Evolutionary conservation across 148 eudicot species (phyloP).

Genomic region (Rhododendron simsii): DNA sequence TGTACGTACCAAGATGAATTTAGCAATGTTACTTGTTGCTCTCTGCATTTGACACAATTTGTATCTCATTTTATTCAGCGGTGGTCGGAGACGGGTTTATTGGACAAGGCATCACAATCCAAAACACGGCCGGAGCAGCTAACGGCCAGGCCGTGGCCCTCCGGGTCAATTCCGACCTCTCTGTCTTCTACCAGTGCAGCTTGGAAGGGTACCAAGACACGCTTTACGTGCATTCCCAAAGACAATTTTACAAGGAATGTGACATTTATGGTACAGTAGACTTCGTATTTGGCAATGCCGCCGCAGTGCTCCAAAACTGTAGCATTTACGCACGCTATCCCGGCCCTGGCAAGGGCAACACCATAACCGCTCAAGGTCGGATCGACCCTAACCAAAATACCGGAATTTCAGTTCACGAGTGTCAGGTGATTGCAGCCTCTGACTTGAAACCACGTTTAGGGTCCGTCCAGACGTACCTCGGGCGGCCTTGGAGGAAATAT

Average conservation of each 20-base stretch:
- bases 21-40: background rate
- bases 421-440: constrained; percentile 43
- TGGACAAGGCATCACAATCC: constrained; percentile 67
- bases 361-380: constrained; percentile 75
- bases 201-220: constrained; percentile 93
- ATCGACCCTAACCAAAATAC: constrained; percentile 81
- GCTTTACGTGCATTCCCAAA: constrained; percentile 52
- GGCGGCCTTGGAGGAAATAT: constrained; percentile 68
- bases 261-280: constrained; percentile 70
- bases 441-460: constrained; percentile 22
- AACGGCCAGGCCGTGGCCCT: constrained; percentile 84
- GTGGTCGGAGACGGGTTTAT: constrained; percentile 55
- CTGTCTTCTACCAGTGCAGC: constrained; percentile 73
- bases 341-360: constrained; percentile 34
- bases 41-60: background rate
- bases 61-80: constrained; percentile 29
- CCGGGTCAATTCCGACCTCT: constrained; percentile 65
- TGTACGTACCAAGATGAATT: background rate
- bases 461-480: constrained; percentile 52
- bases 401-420: constrained; percentile 62
- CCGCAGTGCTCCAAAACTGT: constrained; percentile 65
- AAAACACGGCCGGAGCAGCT: constrained; percentile 67
- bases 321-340: constrained; percentile 51
- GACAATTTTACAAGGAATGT: constrained; percentile 71
- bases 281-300: constrained; percentile 79